These are phyloP conservation scores for Penicillium fuscoglaucum DNA, from an alignment of 2,329 filamentous ascomycete species.

Conservation along the genomic window DNA sequence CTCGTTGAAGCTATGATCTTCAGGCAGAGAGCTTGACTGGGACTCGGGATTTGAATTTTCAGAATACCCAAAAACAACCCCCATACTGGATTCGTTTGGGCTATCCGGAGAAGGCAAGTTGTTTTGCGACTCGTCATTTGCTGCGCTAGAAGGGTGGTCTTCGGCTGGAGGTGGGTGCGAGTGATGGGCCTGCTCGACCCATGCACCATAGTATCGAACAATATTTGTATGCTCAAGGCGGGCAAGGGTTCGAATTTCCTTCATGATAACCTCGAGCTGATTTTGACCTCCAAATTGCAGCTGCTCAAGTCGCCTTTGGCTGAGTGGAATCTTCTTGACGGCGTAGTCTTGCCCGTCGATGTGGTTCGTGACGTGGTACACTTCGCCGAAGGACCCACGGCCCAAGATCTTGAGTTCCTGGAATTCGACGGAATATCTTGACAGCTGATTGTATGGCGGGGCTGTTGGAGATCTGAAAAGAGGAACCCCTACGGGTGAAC, in stretches of 20 bases:
- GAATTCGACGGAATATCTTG: slow-evolving; percentile 54
- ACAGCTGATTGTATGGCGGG: slow-evolving; percentile 30
- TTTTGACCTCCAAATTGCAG: slow-evolving; percentile 54
- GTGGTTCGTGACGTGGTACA: slow-evolving; percentile 61
- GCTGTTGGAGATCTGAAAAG: slow-evolving; percentile 29
- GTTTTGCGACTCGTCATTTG: slow-evolving; percentile 19
- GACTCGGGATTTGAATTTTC: slow-evolving; percentile 28
- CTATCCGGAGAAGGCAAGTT: slow-evolving; percentile 17
- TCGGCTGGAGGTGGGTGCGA: slow-evolving; percentile 12
- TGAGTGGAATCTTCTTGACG: slow-evolving; percentile 65
- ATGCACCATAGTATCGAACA: slow-evolving; percentile 65
- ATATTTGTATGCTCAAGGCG: slow-evolving; percentile 65
- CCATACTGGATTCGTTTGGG: slow-evolving; percentile 35
- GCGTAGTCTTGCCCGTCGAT: slow-evolving; percentile 65
- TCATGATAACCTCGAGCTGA: slow-evolving; percentile 58
- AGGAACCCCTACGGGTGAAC: slow-evolving; percentile 35
- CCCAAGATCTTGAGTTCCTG: slow-evolving; percentile 58
- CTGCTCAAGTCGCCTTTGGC: slow-evolving; percentile 51
- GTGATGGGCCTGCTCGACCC: slow-evolving; percentile 56
- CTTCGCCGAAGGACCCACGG: slow-evolving; percentile 65
- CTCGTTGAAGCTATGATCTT: slow-evolving; percentile 23
- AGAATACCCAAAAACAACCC: slow-evolving; percentile 45
- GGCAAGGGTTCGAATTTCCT: slow-evolving; percentile 63
- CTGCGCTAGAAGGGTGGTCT: slow-evolving; percentile 8
- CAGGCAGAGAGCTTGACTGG: slow-evolving; percentile 20